Base-by-base conservation (phyloP, 805 yeast genomes). In the Kregervanrija pseudodelftensis region DNA sequence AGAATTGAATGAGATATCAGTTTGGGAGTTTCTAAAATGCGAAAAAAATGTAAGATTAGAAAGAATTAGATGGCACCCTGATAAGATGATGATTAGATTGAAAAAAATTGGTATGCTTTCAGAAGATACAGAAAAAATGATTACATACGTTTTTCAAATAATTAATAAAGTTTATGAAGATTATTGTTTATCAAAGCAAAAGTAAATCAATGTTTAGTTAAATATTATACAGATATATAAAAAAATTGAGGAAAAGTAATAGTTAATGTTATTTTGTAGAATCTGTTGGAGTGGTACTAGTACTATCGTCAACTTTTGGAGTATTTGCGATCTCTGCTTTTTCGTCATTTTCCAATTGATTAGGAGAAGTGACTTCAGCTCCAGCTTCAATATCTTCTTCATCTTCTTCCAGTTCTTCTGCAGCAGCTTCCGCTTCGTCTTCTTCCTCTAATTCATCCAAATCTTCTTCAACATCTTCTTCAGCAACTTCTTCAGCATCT, bases 41-140 rank as follows among this genome's bases (percentile, higher is more conserved):
- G 40, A 40, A 33, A 45, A 52, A 5, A 49, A 61, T 9, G 47
- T 68, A 17, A 77, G 72, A 46, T 51, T 47, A 30, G 88, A 82
- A 52, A 58, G 88, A 44, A 58, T 81, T 5, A 61, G 76, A 49
- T 82, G 88, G 88, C 89, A 82, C 57, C 89, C 89, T 1, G 89
- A 82, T 55, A 74, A 72, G 53, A 74, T 82, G 80, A 53, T 53
- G 3, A 35, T 33, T 48, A 58, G 45, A 33, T 56, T 46, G 17
- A 48, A 44, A 12, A 16, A 34, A 12, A 13, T 30, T 30, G 38
- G 42, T 11, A 45, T 42, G 17, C 37, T 42, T 30, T 31, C 43
- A 22, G 13, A 13, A 10, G 45, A 49, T 10, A 32, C 16, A 15
- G 33, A 46, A 34, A 22, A 22, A 22, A 22, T 22, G 28, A 63